Percentiles rank a stretch among this genome's conserved stretches.
Conservation (phyloP, 2,329 filamentous ascomycete genomes). For the Venturia oleaginea region DNA sequence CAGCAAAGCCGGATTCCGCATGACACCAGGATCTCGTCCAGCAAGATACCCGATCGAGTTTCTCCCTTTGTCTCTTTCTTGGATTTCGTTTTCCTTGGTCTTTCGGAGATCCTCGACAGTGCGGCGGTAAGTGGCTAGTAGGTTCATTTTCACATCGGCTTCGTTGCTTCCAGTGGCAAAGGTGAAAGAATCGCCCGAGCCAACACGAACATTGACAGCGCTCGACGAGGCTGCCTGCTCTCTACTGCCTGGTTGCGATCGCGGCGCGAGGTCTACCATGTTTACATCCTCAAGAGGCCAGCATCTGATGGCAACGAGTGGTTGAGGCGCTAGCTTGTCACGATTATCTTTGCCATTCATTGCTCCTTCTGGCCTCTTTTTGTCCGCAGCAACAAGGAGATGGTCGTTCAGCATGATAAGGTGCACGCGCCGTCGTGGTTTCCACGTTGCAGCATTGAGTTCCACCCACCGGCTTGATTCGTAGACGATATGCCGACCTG, state of each 20-base stretch:
- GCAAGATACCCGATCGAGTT: slow-evolving; percentile 84
- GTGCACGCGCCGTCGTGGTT: slow-evolving; percentile 78
- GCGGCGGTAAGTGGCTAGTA: slow-evolving; percentile 86
- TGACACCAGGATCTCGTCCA: slow-evolving; percentile 63
- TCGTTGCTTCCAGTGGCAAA: slow-evolving; percentile 83
- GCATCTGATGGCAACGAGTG: slow-evolving; percentile 86
- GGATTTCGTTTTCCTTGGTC: slow-evolving; percentile 74
- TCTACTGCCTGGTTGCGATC: slow-evolving; percentile 20
- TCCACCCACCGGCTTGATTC: slow-evolving; percentile 94
- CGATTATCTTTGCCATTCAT: slow-evolving; percentile 35
- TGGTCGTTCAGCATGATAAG: slow-evolving; percentile 93
- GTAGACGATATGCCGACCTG: slow-evolving; percentile 87
- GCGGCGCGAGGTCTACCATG: slow-evolving; percentile 70
- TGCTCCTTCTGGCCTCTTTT: slow-evolving; percentile 69
- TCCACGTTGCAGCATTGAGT: slow-evolving; percentile 95
- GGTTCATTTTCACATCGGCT: slow-evolving; percentile 64
- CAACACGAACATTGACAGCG: slow-evolving; percentile 83
- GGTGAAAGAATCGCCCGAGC: slow-evolving; percentile 75
- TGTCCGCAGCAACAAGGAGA: slow-evolving; percentile 84
- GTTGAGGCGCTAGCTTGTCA: slow-evolving; percentile 32
- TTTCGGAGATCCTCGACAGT: slow-evolving; percentile 87
- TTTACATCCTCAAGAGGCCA: slow-evolving; percentile 92
- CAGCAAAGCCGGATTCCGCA: slow-evolving; percentile 71
- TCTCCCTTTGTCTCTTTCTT: slow-evolving; percentile 73
- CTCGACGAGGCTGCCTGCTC: slow-evolving; percentile 61